Conservation (phyloP, 2,329 filamentous ascomycete genomes). For the Aspergillus alliaceus region DNA sequence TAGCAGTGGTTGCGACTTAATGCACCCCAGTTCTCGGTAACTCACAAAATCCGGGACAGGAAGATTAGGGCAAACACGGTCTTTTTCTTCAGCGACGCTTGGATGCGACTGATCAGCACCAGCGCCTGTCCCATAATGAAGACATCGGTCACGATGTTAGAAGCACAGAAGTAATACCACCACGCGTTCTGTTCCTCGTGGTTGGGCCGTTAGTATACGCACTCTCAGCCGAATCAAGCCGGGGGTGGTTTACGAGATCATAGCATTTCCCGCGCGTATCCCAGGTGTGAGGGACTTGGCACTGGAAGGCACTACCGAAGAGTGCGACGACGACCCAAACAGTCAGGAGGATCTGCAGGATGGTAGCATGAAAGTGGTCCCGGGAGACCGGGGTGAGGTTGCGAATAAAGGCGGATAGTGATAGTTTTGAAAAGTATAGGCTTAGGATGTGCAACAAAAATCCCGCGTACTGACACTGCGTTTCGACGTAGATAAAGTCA, state of each 20-base stretch:
- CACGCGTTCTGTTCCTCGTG: constrained; percentile 8
- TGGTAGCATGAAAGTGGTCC: constrained; percentile 16
- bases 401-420: constrained; percentile 22
- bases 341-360: constrained; percentile 13
- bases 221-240: background rate
- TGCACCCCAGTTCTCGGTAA: background rate
- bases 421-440: constrained; percentile 24
- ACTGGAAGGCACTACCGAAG: constrained; percentile 21
- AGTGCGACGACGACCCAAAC: constrained; percentile 14
- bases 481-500: background rate
- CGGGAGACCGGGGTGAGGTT: constrained; percentile 18
- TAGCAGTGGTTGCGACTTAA: background rate
- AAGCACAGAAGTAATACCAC: constrained; percentile 17
- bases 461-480: constrained; percentile 21
- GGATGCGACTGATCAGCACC: constrained; percentile 19
- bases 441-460: constrained; percentile 21
- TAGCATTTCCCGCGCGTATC: constrained; percentile 20
- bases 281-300: constrained; percentile 18
- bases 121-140: constrained; percentile 23
- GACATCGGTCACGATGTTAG: constrained; percentile 24
- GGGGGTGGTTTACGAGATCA: constrained; percentile 12
- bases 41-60: constrained; percentile 21
- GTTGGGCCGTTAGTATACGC: background rate
- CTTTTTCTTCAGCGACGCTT: constrained; percentile 19
- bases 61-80: constrained; percentile 22